Evolutionary conservation across 768 basidiomycete species (phyloP), one percentile per base, ranked within the genome.

Genomic region (Scleroderma citrinum): DNA sequence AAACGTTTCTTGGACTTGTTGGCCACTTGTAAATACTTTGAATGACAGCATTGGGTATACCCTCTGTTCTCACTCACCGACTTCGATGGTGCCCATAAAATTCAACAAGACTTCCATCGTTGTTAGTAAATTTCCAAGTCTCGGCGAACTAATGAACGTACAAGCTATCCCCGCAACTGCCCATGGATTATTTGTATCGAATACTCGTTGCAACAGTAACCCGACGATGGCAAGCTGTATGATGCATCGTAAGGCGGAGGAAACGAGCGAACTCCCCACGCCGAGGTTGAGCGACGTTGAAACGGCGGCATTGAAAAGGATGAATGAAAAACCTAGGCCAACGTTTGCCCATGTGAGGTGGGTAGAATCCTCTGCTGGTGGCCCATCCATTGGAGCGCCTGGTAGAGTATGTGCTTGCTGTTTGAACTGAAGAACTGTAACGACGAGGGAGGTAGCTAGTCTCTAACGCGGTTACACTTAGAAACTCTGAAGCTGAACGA

Each of bases 1-100:
- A 82, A 88, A 19, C 91, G 72, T 49, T 80, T 76, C 57, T 83
- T 81, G 4, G 85, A 79, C 63, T 89, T 92, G 70, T 92, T 89
- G 37, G 84, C 74, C 12, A 90, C 87, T 87, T 46, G 19, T 16
- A 26, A 30, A 31, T 6, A 21, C n/a, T 19, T 13, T 49, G 36
- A 52, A 14, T 34, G 29, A 16, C 34, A 7, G 19, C 29, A 6
- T 5, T 6, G 13, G 24, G 3, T 6, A n/a, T 12, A 44, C 11
- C 17, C n/a, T n/a, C n/a, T n/a, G 19, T n/a, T 42, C 12, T 44
- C 26, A 43, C 76, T 49, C 51, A 83, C 87, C 87, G 13, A 81
- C 81, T 55, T 92, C 91, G 40, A 82, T 71, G 0, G 43, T 44
- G 7, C 43, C 43, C 43, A 44, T 30, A 19, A 44, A 32, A 32